A percentile compares a stretch with the other conserved stretches of the same genome.
phyloP scores from a whole-genome alignment of 331 rosid genomes.

The Saraca asoca region DNA sequence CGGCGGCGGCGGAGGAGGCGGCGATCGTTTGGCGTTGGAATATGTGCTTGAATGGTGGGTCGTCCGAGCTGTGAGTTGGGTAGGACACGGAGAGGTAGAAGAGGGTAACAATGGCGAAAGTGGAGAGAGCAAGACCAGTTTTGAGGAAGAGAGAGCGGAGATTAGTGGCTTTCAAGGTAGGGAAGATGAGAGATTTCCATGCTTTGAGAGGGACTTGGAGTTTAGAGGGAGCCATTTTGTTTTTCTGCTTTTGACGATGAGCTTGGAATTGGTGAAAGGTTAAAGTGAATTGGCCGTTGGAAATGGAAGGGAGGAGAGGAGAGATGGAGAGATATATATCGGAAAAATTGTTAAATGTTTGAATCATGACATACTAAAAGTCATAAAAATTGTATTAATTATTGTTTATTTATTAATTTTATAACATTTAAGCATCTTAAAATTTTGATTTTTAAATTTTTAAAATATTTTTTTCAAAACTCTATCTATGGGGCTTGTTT shows the following conservation, averaged over 20 bases:
- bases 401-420: too few species aligned
- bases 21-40: background rate
- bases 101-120: constrained; percentile 38
- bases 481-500: too few species aligned
- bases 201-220: constrained; percentile 37
- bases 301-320: too few species aligned
- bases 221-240: constrained; percentile 35
- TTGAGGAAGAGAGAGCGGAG: constrained; percentile 35
- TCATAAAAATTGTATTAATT: too few species aligned
- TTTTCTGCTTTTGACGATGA: background rate
- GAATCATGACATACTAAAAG: too few species aligned
- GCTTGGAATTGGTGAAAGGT: background rate
- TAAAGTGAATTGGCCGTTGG: too few species aligned
- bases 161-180: constrained; percentile 29
- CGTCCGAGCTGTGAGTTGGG: constrained; percentile 12
- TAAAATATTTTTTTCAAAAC: too few species aligned
- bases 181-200: constrained; percentile 39
- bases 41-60: constrained; percentile 1
- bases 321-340: too few species aligned
- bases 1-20: background rate
- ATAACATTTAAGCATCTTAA: too few species aligned
- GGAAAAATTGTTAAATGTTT: too few species aligned
- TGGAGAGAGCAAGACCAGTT: constrained; percentile 33
- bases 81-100: constrained; percentile 35
- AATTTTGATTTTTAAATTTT: too few species aligned